These are phyloP conservation scores for Botryotinia convoluta DNA, from an alignment of 2,329 filamentous ascomycete genomes.

Conservation along the genomic window DNA sequence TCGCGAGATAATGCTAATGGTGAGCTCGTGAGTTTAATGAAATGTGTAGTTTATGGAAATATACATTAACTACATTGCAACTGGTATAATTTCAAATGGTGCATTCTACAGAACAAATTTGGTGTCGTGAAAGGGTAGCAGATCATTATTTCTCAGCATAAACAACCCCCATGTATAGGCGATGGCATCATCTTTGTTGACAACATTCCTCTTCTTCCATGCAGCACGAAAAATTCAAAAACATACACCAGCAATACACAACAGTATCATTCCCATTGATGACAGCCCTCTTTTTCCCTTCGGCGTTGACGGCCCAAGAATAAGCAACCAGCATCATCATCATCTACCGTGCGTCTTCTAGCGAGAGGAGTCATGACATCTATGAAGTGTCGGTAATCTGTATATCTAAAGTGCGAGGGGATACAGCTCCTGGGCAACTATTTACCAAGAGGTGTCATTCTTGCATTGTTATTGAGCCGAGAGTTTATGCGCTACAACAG, in stretches of 20 bases:
- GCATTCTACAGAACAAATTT: neutral
- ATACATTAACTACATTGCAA: neutral
- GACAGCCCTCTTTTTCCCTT: neutral
- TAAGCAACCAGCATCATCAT: neutral
- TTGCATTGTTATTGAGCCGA: neutral
- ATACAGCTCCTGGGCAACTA: neutral
- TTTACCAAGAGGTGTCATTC: neutral
- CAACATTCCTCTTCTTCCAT: neutral
- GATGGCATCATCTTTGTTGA: neutral
- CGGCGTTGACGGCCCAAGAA: neutral
- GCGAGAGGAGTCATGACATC: neutral
- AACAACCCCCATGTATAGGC: neutral
- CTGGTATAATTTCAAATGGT: neutral
- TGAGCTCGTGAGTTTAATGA: neutral
- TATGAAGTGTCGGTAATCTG: neutral
- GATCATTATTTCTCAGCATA: neutral
- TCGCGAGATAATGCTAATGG: neutral
- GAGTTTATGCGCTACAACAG: neutral
- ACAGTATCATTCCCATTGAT: neutral
- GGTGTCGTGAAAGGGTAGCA: neutral
- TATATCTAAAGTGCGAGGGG: neutral
- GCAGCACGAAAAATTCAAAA: neutral
- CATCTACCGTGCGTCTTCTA: neutral
- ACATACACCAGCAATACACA: neutral
- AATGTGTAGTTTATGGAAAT: neutral